Base-by-base conservation (phyloP, 2,329 filamentous ascomycete species). In the Diaporthe helianthi region DNA sequence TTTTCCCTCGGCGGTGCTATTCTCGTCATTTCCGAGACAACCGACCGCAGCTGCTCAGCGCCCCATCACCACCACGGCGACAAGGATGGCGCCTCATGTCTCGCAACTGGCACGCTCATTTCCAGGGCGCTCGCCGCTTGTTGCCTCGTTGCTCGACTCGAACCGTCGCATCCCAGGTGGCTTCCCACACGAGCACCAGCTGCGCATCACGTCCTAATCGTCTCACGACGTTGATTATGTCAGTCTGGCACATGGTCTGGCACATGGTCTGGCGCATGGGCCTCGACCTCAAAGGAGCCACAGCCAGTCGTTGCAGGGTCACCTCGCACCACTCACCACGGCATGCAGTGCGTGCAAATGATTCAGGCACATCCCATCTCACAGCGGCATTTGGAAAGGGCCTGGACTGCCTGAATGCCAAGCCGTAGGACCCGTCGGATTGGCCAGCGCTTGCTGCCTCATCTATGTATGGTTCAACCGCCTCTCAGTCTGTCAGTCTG, bases 341-440 rank as follows among this genome's bases (percentile, higher is more conserved):
- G 54, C 54, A 65, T 68, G 65, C 46, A 51, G 52, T 22, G 52
- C 36, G 38, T 58, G 54, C 22, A 29, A n/a, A 44, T 41, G 38
- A 58, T 58, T 52, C 65, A 61, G 69, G 33, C 54, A 63, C 61
- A 33, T 44, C 51, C 51, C 53, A 60, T 49, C 66, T 66, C 53
- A 63, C 47, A 49, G 55, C 69, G 66, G 69, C 69, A 71, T 54
- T 71, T 66, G 69, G 44, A 24, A 31, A 67, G 54, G 54, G 31
- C 41, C 65, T 58, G 41, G 65, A 26, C 60, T 31, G 46, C 64
- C 69, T 29, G 65, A 26, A 53, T 31, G 46, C 64, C 69, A 69
- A 47, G 66, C 46, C 38, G 66, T 66, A 71, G 69, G 69, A 38
- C 26, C 41, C 64, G 38, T 33, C 54, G 31, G 46, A 47, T 52